These are phyloP conservation scores for Arthrobotrys pseudoclavata DNA, from an alignment of 2,329 filamentous ascomycete species.

Conservation along the genomic window DNA sequence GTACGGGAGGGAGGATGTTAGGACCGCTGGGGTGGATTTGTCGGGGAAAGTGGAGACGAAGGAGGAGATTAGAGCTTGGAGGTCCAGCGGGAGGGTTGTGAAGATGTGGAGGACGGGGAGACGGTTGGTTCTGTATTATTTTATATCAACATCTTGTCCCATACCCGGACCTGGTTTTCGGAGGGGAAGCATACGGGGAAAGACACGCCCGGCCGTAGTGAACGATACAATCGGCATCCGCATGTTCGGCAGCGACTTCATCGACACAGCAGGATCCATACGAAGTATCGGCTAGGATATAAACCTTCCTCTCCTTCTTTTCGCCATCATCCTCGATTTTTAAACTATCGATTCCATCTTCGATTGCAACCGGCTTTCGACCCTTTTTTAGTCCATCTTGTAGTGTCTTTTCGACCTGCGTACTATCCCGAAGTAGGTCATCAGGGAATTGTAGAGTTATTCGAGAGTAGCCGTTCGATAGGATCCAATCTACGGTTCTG, in stretches of 20 bases:
- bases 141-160: not conserved
- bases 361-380: conserved; percentile 28
- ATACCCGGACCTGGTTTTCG: too few relatives aligned
- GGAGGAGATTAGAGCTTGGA: conserved; percentile 72
- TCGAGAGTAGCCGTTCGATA: conserved; percentile 77
- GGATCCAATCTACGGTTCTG: conserved; percentile 82
- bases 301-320: conserved; percentile 69
- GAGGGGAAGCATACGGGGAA: conserved; percentile 80
- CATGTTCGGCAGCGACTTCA: conserved; percentile 94
- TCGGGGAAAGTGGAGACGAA: conserved; percentile 80
- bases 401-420: conserved; percentile 73
- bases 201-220: conserved; percentile 95
- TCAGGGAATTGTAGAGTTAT: conserved; percentile 97
- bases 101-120: conserved; percentile 63
- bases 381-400: conserved; percentile 37
- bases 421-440: conserved; percentile 87
- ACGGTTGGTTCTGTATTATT: conserved; percentile 56
- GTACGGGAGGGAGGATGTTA: conserved; percentile 93
- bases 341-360: conserved; percentile 43
- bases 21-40: conserved; percentile 75
- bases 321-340: conserved; percentile 24
- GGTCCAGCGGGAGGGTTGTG: conserved; percentile 78
- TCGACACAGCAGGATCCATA: conserved; percentile 98
- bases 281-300: conserved; percentile 92
- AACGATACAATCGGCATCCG: conserved; percentile 88